Conservation (phyloP, 768 basidiomycete species). For the Tylopilus plumbeoviolaceoides region DNA sequence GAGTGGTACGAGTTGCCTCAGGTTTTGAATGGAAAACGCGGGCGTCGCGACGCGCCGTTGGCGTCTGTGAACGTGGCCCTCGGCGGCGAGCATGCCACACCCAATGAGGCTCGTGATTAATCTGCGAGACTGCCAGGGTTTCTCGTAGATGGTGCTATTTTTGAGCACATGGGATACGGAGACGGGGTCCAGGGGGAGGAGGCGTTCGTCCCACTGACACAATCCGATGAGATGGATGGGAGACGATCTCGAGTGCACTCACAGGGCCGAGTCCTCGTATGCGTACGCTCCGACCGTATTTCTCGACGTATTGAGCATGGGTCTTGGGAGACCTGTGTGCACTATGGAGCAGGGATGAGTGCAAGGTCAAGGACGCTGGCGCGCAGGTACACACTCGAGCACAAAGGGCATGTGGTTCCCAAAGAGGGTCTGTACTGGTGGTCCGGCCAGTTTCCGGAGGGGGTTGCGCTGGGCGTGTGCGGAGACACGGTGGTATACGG, state of each 20-base stretch:
- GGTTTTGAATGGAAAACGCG: constrained; percentile 76
- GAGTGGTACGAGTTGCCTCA: constrained; percentile 67
- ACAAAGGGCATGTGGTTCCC: constrained; percentile 51
- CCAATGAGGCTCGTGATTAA: constrained; percentile 78
- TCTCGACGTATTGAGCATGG: constrained; percentile 49
- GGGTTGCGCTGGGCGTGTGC: constrained; percentile 37
- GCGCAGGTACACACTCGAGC: constrained; percentile 47
- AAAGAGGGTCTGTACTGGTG: constrained; percentile 47
- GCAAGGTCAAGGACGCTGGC: background rate
- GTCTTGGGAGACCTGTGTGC: constrained; percentile 49
- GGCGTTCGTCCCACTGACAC: constrained; percentile 68
- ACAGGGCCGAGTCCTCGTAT: constrained; percentile 68
- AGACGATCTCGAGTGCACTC: constrained; percentile 28
- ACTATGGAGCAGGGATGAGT: constrained; percentile 30
- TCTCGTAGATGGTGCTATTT: constrained; percentile 70
- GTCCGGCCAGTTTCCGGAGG: constrained; percentile 56
- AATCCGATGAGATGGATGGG: constrained; percentile 8
- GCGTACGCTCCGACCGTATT: constrained; percentile 67
- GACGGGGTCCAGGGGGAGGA: constrained; percentile 76
- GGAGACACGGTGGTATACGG: constrained; percentile 23
- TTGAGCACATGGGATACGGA: constrained; percentile 73
- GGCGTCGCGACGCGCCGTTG: constrained; percentile 75
- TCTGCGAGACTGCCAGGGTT: constrained; percentile 75
- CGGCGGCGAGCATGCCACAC: constrained; percentile 76
- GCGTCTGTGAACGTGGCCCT: constrained; percentile 73